Evolutionary conservation across 441 rosid species (phyloP), one percentile per base, ranked within the genome.

Genomic region (Pelargonium myrrhifolium): DNA sequence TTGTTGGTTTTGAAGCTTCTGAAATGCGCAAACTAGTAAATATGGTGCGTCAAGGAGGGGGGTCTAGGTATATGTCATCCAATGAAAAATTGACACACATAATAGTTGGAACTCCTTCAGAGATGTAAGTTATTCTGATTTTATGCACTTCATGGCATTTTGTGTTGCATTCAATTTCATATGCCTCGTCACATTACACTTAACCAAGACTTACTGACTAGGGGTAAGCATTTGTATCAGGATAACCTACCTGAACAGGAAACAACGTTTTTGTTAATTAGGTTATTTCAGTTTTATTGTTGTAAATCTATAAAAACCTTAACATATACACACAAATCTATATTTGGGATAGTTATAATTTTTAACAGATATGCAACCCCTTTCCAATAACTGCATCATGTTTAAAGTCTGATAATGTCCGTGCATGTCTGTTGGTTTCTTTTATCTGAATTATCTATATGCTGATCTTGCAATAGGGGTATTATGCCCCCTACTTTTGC

Each of bases 41-140:
- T 80, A 82, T 92, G 83, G 85, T 86, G 74, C 88, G 90, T 7
- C 81, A 73, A 84, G 96, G 98, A 72, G 99, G 97, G 74, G 98
- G 88, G 58, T 92, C 98, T 9, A 89, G 96, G 64, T 90, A 85
- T 81, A 75, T 85, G 77, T 75, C 78, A 26, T 73, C 78, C 65
- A 82, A 80, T 69, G 94, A 88, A 69, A 86, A 84, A 79, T 83
- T 95, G 83, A 95, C 99, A 9, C 99, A 95, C 65, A 84, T 95
- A 62, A 70, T 95, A 65, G 88, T 92, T 72, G 97, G 98, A 76
- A 79, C 82, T 78, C 98, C 92, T 63, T 86, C 99, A 64, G 99
- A 95, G 77, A 74, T 72, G 99, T 92, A 86, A 90, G 85, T 77
- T 55, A 74, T 78, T 58, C 69, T 53, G 65, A 24, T 53, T 28